These are phyloP conservation scores for Microcos paniculata DNA, from an alignment of 345 rosid species.

Conservation along the genomic window DNA sequence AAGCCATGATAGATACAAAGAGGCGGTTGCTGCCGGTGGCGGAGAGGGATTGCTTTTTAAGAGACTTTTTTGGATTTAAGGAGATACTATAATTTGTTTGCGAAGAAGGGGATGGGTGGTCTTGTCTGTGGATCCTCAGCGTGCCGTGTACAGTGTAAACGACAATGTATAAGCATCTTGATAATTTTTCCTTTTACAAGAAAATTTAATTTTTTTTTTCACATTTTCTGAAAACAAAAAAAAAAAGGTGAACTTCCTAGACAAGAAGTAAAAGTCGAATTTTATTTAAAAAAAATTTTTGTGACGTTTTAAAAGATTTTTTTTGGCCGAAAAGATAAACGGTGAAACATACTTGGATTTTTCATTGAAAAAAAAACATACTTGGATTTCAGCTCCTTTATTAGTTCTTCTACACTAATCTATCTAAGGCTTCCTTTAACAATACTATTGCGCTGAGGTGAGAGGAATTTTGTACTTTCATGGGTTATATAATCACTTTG, in stretches of 20 bases:
- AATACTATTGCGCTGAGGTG: too few species aligned
- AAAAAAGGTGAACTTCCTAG: not conserved
- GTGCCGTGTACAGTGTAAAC: conserved; percentile 21
- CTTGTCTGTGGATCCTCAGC: conserved; percentile 15
- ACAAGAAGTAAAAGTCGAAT: not conserved
- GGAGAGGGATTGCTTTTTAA: not conserved
- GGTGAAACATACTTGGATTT: too few species aligned
- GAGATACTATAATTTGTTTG: not conserved
- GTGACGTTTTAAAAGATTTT: too few species aligned
- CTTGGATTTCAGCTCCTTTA: too few species aligned
- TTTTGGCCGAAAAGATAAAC: too few species aligned
- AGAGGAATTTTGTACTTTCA: too few species aligned
- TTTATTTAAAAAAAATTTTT: not conserved
- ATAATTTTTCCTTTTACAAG: not conserved
- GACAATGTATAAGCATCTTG: not conserved
- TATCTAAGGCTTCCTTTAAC: too few species aligned
- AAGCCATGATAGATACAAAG: not conserved
- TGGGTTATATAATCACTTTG: too few species aligned
- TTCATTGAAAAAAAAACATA: too few species aligned
- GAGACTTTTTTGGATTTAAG: fast-evolving
- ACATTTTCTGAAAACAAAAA: not conserved
- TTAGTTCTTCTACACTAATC: too few species aligned
- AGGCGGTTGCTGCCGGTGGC: not conserved
- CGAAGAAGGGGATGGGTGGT: not conserved
- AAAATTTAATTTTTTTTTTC: not conserved